Base-by-base conservation (phyloP, 2,329 filamentous ascomycete species). In the Torrubiellomyces zombiae region DNA sequence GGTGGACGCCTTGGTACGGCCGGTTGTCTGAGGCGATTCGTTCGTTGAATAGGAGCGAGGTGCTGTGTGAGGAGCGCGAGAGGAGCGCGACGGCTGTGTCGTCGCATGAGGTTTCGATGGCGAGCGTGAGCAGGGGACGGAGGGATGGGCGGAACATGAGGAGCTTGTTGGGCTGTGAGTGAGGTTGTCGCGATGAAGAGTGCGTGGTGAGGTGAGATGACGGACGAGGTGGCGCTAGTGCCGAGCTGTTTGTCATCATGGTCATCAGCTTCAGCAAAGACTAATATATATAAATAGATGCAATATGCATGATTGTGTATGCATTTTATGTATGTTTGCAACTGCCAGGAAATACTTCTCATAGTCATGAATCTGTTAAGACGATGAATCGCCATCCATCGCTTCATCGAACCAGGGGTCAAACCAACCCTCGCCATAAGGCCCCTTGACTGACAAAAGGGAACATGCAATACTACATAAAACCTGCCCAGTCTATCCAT, bases 81-180 rank as follows among this genome's bases (percentile, higher is more conserved):
- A 94, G 60, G 23, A 95, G 53, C 16, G 86, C 77, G 12, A 94
- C 83, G 29, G 78, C 85, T 1, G 85, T 93, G 55, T 95, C 86
- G 53, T 95, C 86, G 60, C 86, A 89, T 3, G 77, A 83, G 7
- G 76, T 77, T 48, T 89, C 80, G 43, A 89, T 83, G 26, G 78
- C 78, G 24, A 86, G 63, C 5, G 66, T 71, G 11, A 65, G 44
- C 29, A 68, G 55, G 20, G 31, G 33, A 14, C 50, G 51, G 7
- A n/a, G n/a, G n/a, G n/a, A n/a, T n/a, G n/a, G n/a, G n/a, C n/a
- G n/a, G n/a, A n/a, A n/a, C n/a, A n/a, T n/a, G n/a, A n/a, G n/a
- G n/a, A n/a, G n/a, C n/a, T n/a, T 15, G 21, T 14, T 18, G 14
- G 21, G 19, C 5, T 16, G 18, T 8, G 22, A 19, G 18, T 14